Evolutionary conservation across 805 yeast species (phyloP).

Genomic region (Starmerella ratchasimensis): DNA sequence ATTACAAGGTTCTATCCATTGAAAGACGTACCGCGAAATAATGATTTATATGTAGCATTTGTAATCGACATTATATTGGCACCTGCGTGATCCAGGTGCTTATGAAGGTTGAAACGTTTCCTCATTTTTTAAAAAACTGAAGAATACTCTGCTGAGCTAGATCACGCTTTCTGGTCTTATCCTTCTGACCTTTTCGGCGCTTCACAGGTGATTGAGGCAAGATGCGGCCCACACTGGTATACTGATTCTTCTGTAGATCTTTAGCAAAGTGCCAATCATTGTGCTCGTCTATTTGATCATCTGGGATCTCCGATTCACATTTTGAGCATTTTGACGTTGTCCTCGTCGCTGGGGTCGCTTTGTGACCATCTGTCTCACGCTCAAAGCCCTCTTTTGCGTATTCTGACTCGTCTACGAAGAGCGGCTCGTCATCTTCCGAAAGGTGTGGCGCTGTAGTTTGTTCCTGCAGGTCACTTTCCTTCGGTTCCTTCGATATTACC

Average conservation of each 20-base stretch:
- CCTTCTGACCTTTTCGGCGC: not conserved
- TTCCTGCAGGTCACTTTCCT: too few species aligned
- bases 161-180: not conserved
- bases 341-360: too few species aligned
- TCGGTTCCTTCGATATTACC: too few species aligned
- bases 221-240: not conserved
- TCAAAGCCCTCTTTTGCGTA: too few species aligned
- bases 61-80: not conserved
- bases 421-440: constrained; percentile 4
- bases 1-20: constrained; percentile 16
- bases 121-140: constrained; percentile 10
- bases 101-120: too few species aligned
- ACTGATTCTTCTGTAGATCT: constrained; percentile 18
- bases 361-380: too few species aligned
- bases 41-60: not conserved
- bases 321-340: too few species aligned
- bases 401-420: constrained; percentile 19
- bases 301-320: too few species aligned
- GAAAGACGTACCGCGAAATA: not conserved
- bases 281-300: constrained; percentile 25
- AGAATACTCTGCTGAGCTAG: constrained; percentile 10
- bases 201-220: not conserved
- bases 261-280: constrained; percentile 31
- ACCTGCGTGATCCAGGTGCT: too few species aligned
- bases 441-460: too few species aligned